Evolutionary conservation across 257 asterid species (phyloP), one percentile per base, ranked within the genome.

Genomic region (Fraxinus quadrangulata): DNA sequence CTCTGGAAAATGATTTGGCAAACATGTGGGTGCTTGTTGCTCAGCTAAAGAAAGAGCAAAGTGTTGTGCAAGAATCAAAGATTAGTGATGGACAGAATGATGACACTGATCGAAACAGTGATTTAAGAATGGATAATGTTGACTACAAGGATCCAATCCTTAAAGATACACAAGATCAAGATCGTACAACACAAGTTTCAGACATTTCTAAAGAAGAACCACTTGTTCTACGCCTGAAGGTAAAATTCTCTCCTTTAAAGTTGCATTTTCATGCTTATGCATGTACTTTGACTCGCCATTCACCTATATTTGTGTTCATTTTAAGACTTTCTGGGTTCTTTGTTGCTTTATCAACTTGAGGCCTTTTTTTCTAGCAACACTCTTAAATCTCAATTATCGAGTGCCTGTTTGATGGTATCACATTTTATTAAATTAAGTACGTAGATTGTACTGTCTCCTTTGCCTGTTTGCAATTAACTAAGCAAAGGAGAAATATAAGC

Each of bases 1-100:
- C 90, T 78, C 83, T 96, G 77, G 99, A 96, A 80, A 96, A 96
- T 88, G 99, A 96, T 80, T 85, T 96, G 79, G 97, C 99, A 47
- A 96, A 96, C 76, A 96, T 96, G 99, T 96, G 99, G 99, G 97
- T 96, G 80, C 95, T 93, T 30, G 96, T 96, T 84, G 94, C 99
- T 78, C 98, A 90, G 89, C 88, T 96, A 77, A 96, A 91, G 87
- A 92, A 89, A 86, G 94, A 92, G 79, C 92, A 82, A 26, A 85
- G 86, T 26, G 84, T 76, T 47, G 21, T 69, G n/a, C 87, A 83
- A 51, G 94, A 89, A 77, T 67, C 83, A 10, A 89, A 88, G 82
- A 75, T 77, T 72, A 83, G 67, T 77, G 84, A 75, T 17, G 67
- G 82, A 42, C 90, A 82, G 72, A 81, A 63, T 82, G 85, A 79